phyloP scores from a whole-genome alignment of 148 eudicot genomes.

The Selenicereus undatus region DNA sequence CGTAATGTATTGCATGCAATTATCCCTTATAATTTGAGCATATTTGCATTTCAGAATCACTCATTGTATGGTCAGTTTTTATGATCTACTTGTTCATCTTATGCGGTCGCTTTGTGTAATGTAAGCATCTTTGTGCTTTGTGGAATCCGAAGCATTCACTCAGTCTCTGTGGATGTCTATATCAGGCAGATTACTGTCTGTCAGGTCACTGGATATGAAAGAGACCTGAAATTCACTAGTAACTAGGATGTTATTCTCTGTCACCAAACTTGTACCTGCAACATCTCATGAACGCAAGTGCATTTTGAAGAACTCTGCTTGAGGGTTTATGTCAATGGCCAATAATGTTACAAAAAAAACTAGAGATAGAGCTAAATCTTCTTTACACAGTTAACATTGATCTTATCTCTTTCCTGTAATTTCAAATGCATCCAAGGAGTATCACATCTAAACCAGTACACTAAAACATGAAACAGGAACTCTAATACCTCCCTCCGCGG shows the following conservation, averaged over 20 bases:
- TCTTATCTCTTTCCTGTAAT: not conserved
- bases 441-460: not conserved
- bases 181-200: constrained; percentile 3
- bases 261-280: not conserved
- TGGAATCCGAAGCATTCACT: not conserved
- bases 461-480: too few species aligned
- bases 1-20: not conserved
- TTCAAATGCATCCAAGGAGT: not conserved
- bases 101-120: constrained; percentile 3
- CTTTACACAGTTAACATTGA: not conserved
- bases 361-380: constrained; percentile 5
- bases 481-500: too few species aligned
- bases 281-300: not conserved
- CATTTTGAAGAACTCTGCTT: not conserved
- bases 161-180: constrained; percentile 5
- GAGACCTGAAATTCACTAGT: not conserved
- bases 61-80: not conserved
- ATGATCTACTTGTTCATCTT: not conserved
- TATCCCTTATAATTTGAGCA: constrained; percentile 13
- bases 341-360: not conserved
- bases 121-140: constrained; percentile 11
- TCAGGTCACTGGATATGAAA: not conserved
- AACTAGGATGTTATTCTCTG: not conserved
- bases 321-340: not conserved
- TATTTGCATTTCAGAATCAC: constrained; percentile 3